Percentiles rank a stretch among this genome's conserved stretches.
Evolutionary conservation across 306 rosid genomes (phyloP).

Genomic region (Pterocarpus santalinus): DNA sequence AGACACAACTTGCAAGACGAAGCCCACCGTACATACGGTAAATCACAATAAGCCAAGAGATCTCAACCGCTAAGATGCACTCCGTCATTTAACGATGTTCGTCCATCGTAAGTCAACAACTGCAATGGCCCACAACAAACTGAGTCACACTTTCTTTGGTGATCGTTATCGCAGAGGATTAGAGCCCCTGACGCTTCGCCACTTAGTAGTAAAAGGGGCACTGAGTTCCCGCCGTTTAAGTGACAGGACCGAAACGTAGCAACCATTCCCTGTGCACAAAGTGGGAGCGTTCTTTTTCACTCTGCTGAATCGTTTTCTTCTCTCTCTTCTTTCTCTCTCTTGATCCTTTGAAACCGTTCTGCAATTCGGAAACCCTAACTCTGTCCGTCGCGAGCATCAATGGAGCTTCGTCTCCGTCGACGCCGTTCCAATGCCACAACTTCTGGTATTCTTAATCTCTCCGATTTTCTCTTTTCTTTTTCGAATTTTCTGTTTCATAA

Average conservation of each 20-base stretch:
- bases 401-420: conserved; percentile 70
- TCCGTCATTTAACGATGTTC: neutral
- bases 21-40: neutral
- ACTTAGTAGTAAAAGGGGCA: conserved; percentile 8
- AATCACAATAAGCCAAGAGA: neutral
- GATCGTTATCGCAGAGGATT: neutral
- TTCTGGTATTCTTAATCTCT: conserved; percentile 50
- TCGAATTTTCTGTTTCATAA: neutral
- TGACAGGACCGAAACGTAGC: conserved; percentile 18
- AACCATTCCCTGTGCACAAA: neutral
- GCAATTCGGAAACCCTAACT: conserved; percentile 45
- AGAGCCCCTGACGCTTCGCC: neutral
- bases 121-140: neutral
- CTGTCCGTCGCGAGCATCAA: neutral
- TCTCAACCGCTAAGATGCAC: neutral
- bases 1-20: neutral
- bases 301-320: neutral
- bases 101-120: neutral
- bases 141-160: neutral
- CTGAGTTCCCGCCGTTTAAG: conserved; percentile 60
- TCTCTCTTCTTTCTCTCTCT: conserved; percentile 15
- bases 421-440: conserved; percentile 1
- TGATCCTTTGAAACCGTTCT: neutral
- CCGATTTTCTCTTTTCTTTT: neutral
- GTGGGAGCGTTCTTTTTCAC: neutral